phyloP scores from a whole-genome alignment of 257 asterid genomes.

The Solanum tarapatanum region DNA sequence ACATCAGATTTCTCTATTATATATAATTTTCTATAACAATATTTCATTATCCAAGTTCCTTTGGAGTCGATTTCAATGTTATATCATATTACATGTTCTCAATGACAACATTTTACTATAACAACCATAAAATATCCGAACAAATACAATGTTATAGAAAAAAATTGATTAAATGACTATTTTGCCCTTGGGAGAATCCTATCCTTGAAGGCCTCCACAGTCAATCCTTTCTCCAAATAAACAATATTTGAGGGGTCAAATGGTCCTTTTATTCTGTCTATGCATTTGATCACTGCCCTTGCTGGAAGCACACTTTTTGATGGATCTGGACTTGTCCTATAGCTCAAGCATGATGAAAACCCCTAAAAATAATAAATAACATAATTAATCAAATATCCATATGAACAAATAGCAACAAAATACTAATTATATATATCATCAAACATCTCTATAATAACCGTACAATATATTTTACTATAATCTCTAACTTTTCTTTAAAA shows the following conservation, averaged over 20 bases:
- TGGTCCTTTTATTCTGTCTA: slow-evolving; percentile 62
- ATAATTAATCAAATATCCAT: background rate
- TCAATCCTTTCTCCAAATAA: slow-evolving; percentile 45
- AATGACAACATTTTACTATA: background rate
- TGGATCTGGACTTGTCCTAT: slow-evolving; percentile 45
- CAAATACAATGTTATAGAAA: background rate
- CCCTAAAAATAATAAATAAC: slow-evolving; percentile 7
- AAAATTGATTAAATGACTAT: background rate
- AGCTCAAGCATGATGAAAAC: slow-evolving; percentile 63
- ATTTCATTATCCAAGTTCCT: background rate
- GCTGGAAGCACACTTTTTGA: slow-evolving; percentile 64
- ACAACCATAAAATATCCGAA: background rate
- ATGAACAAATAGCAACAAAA: background rate
- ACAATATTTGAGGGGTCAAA: slow-evolving; percentile 54
- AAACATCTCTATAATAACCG: background rate
- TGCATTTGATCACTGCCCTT: slow-evolving; percentile 41
- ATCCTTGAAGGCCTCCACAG: slow-evolving; percentile 28
- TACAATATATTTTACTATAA: too few relatives aligned
- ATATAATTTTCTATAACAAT: background rate
- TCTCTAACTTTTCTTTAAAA: background rate
- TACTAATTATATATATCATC: background rate
- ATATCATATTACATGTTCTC: background rate
- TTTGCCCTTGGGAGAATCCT: background rate
- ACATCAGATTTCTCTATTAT: background rate
- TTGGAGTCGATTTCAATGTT: background rate